A percentile compares a stretch with the other conserved stretches of the same genome.
Evolutionary conservation across 225 moss, liverwort and hornwort species (phyloP).

Genomic region (Lunularia cruciata): DNA sequence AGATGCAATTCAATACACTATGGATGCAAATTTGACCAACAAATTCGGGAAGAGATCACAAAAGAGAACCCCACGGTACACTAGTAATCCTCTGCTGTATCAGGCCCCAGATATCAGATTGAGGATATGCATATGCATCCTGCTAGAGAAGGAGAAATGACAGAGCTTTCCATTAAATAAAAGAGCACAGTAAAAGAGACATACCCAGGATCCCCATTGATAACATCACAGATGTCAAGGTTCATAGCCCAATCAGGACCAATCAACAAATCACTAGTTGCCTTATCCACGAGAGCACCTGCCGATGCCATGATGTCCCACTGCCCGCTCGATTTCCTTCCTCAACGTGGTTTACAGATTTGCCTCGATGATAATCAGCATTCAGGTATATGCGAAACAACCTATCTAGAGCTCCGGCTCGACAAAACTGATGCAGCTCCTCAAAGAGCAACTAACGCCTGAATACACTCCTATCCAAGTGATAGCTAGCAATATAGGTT

Average conservation of each 20-base stretch:
- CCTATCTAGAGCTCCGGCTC: neutral
- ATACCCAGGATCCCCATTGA: constrained; percentile 58
- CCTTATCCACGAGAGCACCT: constrained; percentile 53
- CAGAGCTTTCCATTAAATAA: neutral
- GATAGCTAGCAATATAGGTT: neutral
- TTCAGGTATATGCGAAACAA: constrained; percentile 10
- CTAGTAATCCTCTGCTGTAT: no score
- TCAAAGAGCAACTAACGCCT: neutral
- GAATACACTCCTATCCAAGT: neutral
- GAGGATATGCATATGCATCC: neutral
- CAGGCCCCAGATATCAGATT: no score
- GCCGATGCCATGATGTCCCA: constrained; percentile 42
- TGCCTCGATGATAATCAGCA: constrained; percentile 10
- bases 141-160: neutral
- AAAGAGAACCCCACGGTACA: no score
- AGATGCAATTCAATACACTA: no score
- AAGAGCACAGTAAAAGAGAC: constrained; percentile 1
- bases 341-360: neutral
- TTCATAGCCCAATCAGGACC: constrained; percentile 66
- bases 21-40: no score
- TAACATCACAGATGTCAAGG: constrained; percentile 57
- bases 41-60: no score
- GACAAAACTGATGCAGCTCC: neutral
- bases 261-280: constrained; percentile 56
- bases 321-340: constrained; percentile 11